A percentile compares a stretch with the other conserved stretches of the same genome.
Evolutionary conservation across 768 basidiomycete genomes (phyloP).

Genomic region (Tulasnella sp.): DNA sequence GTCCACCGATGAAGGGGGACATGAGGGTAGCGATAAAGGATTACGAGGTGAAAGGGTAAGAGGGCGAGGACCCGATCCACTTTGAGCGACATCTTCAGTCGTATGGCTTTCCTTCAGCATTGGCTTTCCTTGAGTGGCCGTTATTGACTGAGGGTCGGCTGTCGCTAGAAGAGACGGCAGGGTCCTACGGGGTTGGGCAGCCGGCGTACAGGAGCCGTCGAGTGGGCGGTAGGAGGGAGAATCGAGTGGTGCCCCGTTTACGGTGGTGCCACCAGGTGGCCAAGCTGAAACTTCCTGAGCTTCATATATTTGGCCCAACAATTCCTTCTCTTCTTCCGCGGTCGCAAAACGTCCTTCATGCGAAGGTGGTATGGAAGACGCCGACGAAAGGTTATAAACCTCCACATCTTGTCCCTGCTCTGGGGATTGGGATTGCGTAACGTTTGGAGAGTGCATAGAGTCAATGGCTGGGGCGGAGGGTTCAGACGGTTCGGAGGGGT

Average conservation of each 20-base stretch:
- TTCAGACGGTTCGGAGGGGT: conserved; percentile 40
- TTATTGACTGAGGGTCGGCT: conserved; percentile 43
- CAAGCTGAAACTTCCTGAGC: conserved; percentile 58
- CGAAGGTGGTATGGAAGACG: conserved; percentile 45
- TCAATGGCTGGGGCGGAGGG: conserved; percentile 30
- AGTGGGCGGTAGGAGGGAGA: not conserved
- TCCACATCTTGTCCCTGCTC: not conserved
- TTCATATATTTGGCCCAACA: conserved; percentile 59
- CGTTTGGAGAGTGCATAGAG: conserved; percentile 9
- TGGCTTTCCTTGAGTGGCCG: conserved; percentile 72
- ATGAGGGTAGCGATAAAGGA: not conserved
- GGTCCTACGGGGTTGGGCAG: conserved; percentile 31
- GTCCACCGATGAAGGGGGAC: not conserved
- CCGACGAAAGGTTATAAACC: not conserved
- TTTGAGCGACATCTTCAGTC: conserved; percentile 44
- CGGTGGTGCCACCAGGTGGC: conserved; percentile 30
- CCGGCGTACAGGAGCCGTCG: conserved; percentile 35
- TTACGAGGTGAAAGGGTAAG: not conserved
- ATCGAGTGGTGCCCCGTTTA: not conserved
- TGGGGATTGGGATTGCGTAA: conserved; percentile 11
- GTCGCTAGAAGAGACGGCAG: conserved; percentile 34
- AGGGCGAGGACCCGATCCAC: not conserved
- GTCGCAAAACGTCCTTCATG: conserved; percentile 33
- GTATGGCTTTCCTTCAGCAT: conserved; percentile 60
- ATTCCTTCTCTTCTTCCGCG: conserved; percentile 59